Base-by-base conservation (phyloP, 2,329 filamentous ascomycete species). In the Clarireedia paspali region DNA sequence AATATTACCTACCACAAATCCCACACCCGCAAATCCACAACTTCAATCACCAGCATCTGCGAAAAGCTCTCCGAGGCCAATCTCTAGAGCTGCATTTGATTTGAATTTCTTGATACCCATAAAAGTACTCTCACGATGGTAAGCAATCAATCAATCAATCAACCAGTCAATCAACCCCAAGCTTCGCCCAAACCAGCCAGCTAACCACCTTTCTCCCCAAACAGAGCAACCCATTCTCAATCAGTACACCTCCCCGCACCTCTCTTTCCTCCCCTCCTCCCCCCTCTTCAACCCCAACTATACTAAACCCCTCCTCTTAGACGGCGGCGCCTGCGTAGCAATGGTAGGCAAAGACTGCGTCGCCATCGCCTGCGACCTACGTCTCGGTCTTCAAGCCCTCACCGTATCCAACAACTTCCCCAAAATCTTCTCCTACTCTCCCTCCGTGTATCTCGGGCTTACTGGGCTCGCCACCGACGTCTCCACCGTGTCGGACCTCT, bases 281-380 rank as follows among this genome's bases (percentile, higher is more conserved):
- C 53, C 56, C 48, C 27, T 24, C 36, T 2, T 30, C 17, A 26
- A 23, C 6, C 20, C 20, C 50, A 53, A 45, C 27, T 26, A 57
- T 23, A 17, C n/a, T 20, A 39, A 39, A 5, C 40, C 44, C 24
- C 14, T 17, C 26, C 53, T 20, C 20, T 2, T 20, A 85, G 82
- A 87, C 73, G 92, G 92, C 77, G 92, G 92, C 73, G 92, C 92
- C 77, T 92, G 88, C 76, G 91, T 97, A 65, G 92, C 92, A 75
- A 97, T 97, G 94, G 91, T 96, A 63, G 94, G 94, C 79, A 97
- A 99, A 77, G 91, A 97, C 84, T 99, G 94, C 75, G 94, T 99
- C 60, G 94, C 94, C 75, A 97, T 99, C 72, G 94, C 94, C 73
- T 99, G 94, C 80, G 94, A 99, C 76, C 89, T 99, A 64, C 92